These are phyloP conservation scores for Candida bentonensis DNA, from an alignment of 805 yeast genomes.

Conservation along the genomic window DNA sequence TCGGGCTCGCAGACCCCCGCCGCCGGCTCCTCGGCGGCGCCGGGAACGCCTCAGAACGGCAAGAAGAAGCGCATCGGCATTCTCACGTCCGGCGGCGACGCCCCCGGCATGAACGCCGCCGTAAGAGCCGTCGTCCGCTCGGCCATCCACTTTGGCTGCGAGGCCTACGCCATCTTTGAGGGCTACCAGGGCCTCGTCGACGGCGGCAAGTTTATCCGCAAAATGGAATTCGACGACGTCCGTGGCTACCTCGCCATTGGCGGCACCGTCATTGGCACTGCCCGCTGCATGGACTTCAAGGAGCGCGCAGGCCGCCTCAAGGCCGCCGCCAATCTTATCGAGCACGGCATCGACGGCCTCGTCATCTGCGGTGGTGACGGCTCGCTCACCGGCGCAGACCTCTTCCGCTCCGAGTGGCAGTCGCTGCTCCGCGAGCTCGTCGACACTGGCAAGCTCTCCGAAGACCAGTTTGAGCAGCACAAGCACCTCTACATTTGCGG, in stretches of 20 bases:
- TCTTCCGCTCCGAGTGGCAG: conserved; percentile 93
- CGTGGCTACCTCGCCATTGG: conserved; percentile 88
- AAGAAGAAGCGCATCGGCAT: conserved; percentile 62
- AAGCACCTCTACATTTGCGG: conserved; percentile 78
- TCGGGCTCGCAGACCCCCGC: conserved; percentile 8
- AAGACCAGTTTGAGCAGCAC: conserved; percentile 45
- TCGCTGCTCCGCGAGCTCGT: conserved; percentile 62
- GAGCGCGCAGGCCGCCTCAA: conserved; percentile 72
- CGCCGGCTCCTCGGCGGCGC: conserved; percentile 4
- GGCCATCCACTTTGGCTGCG: conserved; percentile 77
- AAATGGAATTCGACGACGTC: conserved; percentile 87
- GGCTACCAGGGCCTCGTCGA: conserved; percentile 88
- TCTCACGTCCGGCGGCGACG: conserved; percentile 98
- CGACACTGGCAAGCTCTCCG: conserved; percentile 38
- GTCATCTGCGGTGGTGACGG: conserved; percentile 99
- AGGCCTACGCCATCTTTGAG: conserved; percentile 81
- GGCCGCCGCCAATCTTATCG: conserved; percentile 75
- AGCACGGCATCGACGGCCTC: conserved; percentile 83
- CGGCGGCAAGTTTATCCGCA: conserved; percentile 68
- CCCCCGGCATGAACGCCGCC: conserved; percentile 96
- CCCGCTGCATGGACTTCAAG: conserved; percentile 74
- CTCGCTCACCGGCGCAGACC: conserved; percentile 92
- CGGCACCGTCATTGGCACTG: conserved; percentile 95
- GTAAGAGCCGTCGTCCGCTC: conserved; percentile 93
- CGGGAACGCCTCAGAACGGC: conserved; percentile 7